These are phyloP conservation scores for Immersiella caudata DNA, from an alignment of 495 filamentous ascomycete species.

Conservation along the genomic window DNA sequence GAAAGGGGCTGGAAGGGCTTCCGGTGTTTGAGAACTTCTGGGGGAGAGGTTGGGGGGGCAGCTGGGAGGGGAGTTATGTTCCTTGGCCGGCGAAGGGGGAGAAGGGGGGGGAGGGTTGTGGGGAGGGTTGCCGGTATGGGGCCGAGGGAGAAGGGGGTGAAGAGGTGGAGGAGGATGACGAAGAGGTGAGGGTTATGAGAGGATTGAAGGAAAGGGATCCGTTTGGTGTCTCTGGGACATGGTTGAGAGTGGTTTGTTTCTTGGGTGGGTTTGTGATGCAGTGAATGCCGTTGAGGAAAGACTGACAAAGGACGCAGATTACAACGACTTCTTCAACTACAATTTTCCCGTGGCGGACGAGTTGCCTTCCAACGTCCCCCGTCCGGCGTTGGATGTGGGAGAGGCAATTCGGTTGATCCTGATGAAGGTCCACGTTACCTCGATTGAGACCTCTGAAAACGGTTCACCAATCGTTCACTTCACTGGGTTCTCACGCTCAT, in stretches of 20 bases:
- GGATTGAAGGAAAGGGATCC: constrained; percentile 55
- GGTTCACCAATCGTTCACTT: constrained; percentile 62
- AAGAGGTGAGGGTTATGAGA: constrained; percentile 22
- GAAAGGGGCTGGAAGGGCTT: constrained; percentile 46
- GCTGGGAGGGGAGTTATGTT: constrained; percentile 47
- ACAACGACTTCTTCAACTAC: constrained; percentile 63
- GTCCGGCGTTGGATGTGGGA: constrained; percentile 53
- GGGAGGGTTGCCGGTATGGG: constrained; percentile 59
- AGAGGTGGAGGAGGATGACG: constrained; percentile 58
- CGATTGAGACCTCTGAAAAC: constrained; percentile 55
- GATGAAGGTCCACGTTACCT: constrained; percentile 59
- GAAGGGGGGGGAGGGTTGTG: constrained; percentile 58
- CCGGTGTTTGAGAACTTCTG: constrained; percentile 52
- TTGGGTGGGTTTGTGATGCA: constrained; percentile 30
- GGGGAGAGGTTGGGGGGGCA: constrained; percentile 56
- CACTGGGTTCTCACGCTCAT: constrained; percentile 54
- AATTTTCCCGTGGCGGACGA: constrained; percentile 53
- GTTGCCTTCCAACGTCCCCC: constrained; percentile 43
- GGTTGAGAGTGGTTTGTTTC: constrained; percentile 61
- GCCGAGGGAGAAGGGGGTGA: constrained; percentile 59
- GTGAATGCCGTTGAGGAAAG: not conserved
- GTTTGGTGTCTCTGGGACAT: constrained; percentile 62
- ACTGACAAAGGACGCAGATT: constrained; percentile 43
- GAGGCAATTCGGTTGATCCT: constrained; percentile 66
- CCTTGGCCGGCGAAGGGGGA: constrained; percentile 37